Conservation (phyloP, 768 basidiomycete species). For the Pluteus cervinus region DNA sequence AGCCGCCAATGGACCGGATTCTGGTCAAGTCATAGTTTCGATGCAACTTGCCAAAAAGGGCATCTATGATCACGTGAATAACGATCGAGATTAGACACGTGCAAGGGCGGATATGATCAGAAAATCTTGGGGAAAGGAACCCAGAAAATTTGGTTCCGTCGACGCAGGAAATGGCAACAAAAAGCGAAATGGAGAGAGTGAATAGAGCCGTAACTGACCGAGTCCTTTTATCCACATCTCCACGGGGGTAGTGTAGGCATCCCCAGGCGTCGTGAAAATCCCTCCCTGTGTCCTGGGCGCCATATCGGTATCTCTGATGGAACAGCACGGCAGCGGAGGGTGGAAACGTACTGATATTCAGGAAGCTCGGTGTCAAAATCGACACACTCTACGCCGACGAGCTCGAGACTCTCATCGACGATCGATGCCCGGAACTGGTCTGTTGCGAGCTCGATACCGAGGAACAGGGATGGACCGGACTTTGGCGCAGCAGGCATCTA, state of each 20-base stretch:
- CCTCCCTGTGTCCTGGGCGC: constrained; percentile 71
- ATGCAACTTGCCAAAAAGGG: constrained; percentile 68
- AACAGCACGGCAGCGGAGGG: neutral
- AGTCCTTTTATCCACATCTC: constrained; percentile 90
- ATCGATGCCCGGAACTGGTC: constrained; percentile 82
- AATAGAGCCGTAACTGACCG: constrained; percentile 42
- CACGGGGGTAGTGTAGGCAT: constrained; percentile 82
- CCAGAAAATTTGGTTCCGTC: constrained; percentile 60
- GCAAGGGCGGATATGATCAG: constrained; percentile 16
- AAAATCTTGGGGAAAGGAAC: constrained; percentile 13
- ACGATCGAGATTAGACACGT: constrained; percentile 27
- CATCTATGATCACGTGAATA: constrained; percentile 44
- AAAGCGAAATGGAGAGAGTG: no score
- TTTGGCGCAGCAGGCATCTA: constrained; percentile 40
- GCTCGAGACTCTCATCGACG: constrained; percentile 76
- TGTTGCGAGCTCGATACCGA: constrained; percentile 80
- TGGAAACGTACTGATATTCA: constrained; percentile 74
- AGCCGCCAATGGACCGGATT: constrained; percentile 72
- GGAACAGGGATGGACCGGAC: constrained; percentile 53
- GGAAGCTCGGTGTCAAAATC: constrained; percentile 78
- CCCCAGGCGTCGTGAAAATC: constrained; percentile 80
- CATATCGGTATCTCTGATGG: neutral
- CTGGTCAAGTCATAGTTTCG: constrained; percentile 63
- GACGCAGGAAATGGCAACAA: constrained; percentile 15
- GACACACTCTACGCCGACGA: constrained; percentile 76